These are phyloP conservation scores for Trichoderma cornu-damae DNA, from an alignment of 2,329 filamentous ascomycete genomes.

Conservation along the genomic window DNA sequence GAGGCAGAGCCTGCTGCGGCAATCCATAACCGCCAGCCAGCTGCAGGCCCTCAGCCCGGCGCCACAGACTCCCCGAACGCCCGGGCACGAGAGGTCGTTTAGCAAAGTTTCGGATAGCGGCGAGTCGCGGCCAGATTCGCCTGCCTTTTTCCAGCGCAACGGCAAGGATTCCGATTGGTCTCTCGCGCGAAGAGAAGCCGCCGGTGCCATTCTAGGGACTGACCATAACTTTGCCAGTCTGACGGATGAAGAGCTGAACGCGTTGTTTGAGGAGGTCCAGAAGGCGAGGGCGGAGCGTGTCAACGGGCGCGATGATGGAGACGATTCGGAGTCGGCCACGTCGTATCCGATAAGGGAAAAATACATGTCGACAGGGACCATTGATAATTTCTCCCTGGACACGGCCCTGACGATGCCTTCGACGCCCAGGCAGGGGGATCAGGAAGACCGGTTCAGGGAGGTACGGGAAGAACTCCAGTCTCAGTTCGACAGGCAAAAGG, in stretches of 20 bases:
- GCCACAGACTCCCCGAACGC: constrained; percentile 57
- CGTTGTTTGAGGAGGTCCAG: constrained; percentile 90
- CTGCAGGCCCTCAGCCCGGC: constrained; percentile 47
- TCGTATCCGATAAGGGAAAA: constrained; percentile 90
- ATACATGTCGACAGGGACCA: constrained; percentile 87
- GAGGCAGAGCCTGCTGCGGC: constrained; percentile 70
- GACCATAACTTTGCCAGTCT: constrained; percentile 88
- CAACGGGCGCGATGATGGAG: constrained; percentile 68
- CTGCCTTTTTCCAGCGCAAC: constrained; percentile 58
- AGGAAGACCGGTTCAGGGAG: constrained; percentile 68
- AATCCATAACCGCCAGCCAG: constrained; percentile 65
- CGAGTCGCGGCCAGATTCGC: constrained; percentile 74
- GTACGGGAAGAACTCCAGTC: constrained; percentile 77
- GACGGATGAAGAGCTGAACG: constrained; percentile 90
- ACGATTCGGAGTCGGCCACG: constrained; percentile 82
- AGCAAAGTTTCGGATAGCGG: constrained; percentile 79
- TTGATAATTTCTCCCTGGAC: constrained; percentile 94
- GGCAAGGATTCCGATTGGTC: constrained; percentile 91
- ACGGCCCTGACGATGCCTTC: constrained; percentile 92
- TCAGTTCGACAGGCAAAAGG: constrained; percentile 77
- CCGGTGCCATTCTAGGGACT: constrained; percentile 78
- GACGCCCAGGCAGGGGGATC: constrained; percentile 73
- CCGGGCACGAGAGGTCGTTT: constrained; percentile 66
- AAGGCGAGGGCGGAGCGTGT: constrained; percentile 71
- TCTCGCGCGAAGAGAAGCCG: constrained; percentile 87